Evolutionary conservation across 23 red algal species (phyloP).

Genomic region (Pyropia yezoensis): DNA sequence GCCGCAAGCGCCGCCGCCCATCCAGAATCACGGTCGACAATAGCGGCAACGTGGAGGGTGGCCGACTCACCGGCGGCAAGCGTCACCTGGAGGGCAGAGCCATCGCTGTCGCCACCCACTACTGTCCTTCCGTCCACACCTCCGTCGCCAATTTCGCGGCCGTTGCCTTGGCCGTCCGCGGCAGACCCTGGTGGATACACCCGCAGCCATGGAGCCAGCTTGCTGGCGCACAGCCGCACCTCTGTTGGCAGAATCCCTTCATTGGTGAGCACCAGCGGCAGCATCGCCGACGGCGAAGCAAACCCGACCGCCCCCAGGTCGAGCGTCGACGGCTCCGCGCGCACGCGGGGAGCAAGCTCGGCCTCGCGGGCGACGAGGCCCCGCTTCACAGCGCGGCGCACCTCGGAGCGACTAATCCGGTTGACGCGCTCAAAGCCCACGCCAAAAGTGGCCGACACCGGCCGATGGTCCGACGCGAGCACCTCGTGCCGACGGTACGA

Average conservation of each 20-base stretch:
- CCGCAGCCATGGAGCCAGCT: no score
- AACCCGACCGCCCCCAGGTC: slow-evolving; percentile 1
- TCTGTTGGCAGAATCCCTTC: neutral
- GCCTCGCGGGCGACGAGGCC: slow-evolving; percentile 5
- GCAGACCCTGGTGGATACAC: no score
- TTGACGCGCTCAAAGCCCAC: slow-evolving; percentile 17
- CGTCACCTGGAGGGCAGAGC: no score
- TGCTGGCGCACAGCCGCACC: neutral
- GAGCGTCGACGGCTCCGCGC: neutral
- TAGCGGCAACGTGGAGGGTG: no score
- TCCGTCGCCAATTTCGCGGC: no score
- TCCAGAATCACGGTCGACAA: no score
- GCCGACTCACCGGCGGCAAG: no score
- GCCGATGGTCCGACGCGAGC: slow-evolving; percentile 83
- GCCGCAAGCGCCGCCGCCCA: no score
- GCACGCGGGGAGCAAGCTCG: neutral
- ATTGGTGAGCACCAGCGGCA: neutral
- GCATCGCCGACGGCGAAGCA: neutral
- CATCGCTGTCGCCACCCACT: no score
- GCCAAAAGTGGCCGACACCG: slow-evolving; percentile 60
- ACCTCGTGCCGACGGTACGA: slow-evolving; percentile 74
- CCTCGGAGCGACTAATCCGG: slow-evolving; percentile 6
- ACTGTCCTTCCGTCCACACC: no score
- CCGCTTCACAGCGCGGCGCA: slow-evolving; percentile 9
- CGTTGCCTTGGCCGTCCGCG: no score